Conservation (phyloP, 768 basidiomycete species). For the Psilocybe cubensis region DNA sequence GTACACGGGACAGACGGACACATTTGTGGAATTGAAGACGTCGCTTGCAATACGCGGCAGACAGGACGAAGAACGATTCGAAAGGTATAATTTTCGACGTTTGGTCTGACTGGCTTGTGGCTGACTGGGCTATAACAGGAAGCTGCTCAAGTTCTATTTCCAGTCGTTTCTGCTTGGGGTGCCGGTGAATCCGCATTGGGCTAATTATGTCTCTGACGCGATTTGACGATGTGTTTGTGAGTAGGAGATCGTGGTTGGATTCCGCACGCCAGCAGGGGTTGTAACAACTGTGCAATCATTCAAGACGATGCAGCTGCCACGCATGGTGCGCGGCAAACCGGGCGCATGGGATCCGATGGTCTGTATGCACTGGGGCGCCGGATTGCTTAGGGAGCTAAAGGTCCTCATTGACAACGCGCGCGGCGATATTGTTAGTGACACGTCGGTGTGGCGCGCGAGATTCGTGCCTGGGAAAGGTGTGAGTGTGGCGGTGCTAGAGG, state of each 20-base stretch:
- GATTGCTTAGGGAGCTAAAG: conserved; percentile 48
- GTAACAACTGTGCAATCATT: conserved; percentile 70
- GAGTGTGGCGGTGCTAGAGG: conserved; percentile 50
- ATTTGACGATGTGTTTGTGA: conserved; percentile 18
- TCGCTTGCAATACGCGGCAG: conserved; percentile 69
- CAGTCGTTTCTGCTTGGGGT: conserved; percentile 92
- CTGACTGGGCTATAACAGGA: conserved; percentile 46
- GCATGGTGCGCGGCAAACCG: conserved; percentile 73
- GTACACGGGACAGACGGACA: conserved; percentile 64
- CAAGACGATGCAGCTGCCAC: conserved; percentile 79
- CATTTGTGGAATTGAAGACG: conserved; percentile 88
- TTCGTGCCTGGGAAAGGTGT: conserved; percentile 66
- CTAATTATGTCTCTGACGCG: conserved; percentile 9
- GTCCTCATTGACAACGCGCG: too few species aligned
- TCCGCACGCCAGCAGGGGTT: conserved; percentile 78
- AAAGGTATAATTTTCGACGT: conserved; percentile 54
- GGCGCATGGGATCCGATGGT: conserved; percentile 77
- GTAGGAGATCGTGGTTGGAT: conserved; percentile 87
- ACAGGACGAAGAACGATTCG: conserved; percentile 74
- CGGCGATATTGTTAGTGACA: too few species aligned
- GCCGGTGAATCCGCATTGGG: conserved; percentile 56
- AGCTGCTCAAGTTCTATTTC: conserved; percentile 90
- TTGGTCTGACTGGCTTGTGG: conserved; percentile 6
- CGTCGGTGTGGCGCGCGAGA: conserved; percentile 68
- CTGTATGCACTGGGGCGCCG: conserved; percentile 76